These are phyloP conservation scores for Rubroshorea leprosula DNA, from an alignment of 345 rosid genomes.

Conservation along the genomic window DNA sequence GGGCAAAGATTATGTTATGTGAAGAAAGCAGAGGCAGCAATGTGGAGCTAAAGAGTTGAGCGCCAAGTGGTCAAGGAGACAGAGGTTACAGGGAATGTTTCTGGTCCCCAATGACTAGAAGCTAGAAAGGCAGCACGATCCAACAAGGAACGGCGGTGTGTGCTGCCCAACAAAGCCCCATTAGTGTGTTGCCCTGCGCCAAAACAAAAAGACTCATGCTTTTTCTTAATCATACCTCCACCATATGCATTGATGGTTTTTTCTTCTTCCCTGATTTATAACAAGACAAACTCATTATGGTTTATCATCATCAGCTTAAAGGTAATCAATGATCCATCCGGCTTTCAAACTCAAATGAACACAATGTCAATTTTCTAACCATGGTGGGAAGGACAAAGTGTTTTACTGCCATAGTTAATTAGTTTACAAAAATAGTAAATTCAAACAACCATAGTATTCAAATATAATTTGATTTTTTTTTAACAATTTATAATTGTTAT, in stretches of 20 bases:
- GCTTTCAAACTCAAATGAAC: background rate
- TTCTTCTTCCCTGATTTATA: background rate
- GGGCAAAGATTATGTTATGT: no score
- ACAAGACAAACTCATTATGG: background rate
- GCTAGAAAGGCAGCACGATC: background rate
- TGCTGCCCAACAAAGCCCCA: background rate
- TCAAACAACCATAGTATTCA: no score
- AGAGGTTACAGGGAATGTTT: background rate
- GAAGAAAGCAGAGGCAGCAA: no score
- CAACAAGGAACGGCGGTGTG: background rate
- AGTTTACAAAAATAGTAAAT: no score
- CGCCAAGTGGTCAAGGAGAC: slow-evolving; percentile 1
- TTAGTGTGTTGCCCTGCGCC: background rate
- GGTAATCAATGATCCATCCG: background rate
- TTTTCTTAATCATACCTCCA: background rate
- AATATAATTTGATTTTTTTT: no score
- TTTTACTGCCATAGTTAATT: no score
- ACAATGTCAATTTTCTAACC: no score
- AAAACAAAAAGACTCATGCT: background rate
- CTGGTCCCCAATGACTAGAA: background rate
- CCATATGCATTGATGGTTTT: background rate
- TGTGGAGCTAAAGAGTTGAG: no score
- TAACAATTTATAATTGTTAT: no score
- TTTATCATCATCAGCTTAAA: background rate
- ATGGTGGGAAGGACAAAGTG: no score